phyloP scores from a whole-genome alignment of 2,329 filamentous ascomycete genomes.

The Ilyonectria sp. region DNA sequence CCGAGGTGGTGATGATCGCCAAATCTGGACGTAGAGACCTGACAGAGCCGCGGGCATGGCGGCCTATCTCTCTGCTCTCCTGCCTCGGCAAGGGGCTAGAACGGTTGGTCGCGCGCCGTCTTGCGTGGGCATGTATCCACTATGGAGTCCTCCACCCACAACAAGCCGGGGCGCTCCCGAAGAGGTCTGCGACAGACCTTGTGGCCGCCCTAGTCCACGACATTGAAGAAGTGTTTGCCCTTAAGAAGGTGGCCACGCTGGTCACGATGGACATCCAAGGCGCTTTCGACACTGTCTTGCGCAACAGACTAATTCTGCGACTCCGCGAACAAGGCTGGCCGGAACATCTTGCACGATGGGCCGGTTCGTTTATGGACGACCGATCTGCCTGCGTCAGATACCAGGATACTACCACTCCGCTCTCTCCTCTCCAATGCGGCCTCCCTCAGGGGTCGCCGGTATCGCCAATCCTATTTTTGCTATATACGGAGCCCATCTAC shows the following conservation, averaged over 20 bases:
- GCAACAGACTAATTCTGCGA: conserved; percentile 34
- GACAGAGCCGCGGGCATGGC: conserved; percentile 33
- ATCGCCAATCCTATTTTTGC: no score
- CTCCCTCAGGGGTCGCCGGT: background rate
- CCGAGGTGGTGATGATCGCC: conserved; percentile 44
- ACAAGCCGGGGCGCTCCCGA: no score
- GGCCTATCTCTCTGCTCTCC: conserved; percentile 46
- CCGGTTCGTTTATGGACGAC: conserved; percentile 31
- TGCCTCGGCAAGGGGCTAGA: conserved; percentile 49
- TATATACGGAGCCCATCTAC: no score
- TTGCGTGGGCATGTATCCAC: no score
- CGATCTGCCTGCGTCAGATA: conserved; percentile 14
- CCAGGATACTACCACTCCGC: conserved; percentile 19
- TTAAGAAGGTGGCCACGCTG: no score
- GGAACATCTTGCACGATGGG: conserved; percentile 26
- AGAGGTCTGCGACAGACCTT: no score
- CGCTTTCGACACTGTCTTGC: conserved; percentile 37
- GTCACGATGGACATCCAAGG: no score
- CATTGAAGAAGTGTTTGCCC: no score
- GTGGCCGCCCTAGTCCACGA: no score
- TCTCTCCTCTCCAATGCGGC: conserved; percentile 18
- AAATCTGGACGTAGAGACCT: conserved; percentile 44
- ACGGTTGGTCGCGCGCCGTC: no score
- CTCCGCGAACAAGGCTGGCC: conserved; percentile 37
- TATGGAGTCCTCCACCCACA: no score